These are phyloP conservation scores for Aspergillus caelatus DNA, from an alignment of 2,329 filamentous ascomycete species.

Conservation along the genomic window DNA sequence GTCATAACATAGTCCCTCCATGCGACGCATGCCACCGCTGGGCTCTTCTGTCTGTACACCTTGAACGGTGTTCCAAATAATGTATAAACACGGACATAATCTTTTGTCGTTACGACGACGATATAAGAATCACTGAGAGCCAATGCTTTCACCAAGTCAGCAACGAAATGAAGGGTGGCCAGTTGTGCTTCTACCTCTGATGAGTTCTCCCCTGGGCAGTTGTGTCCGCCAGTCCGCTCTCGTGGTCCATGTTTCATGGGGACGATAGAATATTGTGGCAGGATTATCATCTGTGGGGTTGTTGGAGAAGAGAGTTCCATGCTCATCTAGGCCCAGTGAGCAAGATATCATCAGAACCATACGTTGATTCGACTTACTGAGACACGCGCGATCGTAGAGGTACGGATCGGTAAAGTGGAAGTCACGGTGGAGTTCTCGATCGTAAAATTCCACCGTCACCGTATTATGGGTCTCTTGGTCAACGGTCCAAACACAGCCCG, in stretches of 20 bases:
- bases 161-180: not conserved
- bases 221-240: constrained; percentile 87
- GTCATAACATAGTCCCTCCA: constrained; percentile 97
- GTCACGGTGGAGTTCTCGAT: constrained; percentile 86
- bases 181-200: constrained; percentile 54
- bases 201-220: constrained; percentile 82
- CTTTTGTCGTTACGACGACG: constrained; percentile 80
- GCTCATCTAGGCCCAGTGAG: constrained; percentile 58
- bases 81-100: constrained; percentile 91
- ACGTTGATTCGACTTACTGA: constrained; percentile 56
- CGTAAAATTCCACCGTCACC: constrained; percentile 96
- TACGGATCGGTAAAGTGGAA: constrained; percentile 98
- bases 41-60: constrained; percentile 90
- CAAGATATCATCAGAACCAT: not conserved
- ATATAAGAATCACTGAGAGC: constrained; percentile 90
- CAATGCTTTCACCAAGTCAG: constrained; percentile 59
- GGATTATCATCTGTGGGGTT: constrained; percentile 68
- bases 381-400: constrained; percentile 91
- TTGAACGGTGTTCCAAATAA: constrained; percentile 87
- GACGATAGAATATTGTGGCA: constrained; percentile 90
- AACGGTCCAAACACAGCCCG: constrained; percentile 95
- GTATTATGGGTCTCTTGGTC: constrained; percentile 93
- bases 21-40: constrained; percentile 88
- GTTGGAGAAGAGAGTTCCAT: constrained; percentile 83
- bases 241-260: constrained; percentile 95